Evolutionary conservation across 2,329 filamentous ascomycete genomes (phyloP).

Genomic region (Drechslerella coelobrocha): DNA sequence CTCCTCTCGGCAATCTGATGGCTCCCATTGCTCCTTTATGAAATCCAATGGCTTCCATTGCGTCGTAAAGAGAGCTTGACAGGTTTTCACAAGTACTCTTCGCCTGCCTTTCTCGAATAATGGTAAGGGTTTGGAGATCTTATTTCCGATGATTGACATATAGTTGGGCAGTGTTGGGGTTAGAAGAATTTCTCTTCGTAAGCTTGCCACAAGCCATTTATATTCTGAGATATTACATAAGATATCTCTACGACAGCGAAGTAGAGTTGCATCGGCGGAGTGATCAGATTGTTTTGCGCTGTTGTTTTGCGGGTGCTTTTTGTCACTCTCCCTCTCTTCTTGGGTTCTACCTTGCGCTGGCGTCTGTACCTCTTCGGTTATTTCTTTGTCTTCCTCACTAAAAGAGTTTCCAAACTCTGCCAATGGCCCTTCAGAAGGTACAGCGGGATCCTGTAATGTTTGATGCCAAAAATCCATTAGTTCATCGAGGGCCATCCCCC

Average conservation of each 20-base stretch:
- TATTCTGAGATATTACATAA: slow-evolving; percentile 36
- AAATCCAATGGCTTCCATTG: slow-evolving; percentile 32
- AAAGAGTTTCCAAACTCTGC: no score
- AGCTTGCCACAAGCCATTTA: slow-evolving; percentile 42
- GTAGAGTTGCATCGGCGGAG: no score
- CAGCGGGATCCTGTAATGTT: no score
- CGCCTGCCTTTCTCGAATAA: slow-evolving; percentile 39
- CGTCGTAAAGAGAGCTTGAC: slow-evolving; percentile 15
- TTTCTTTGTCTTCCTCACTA: no score
- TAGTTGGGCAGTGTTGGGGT: background rate
- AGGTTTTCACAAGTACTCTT: slow-evolving; percentile 13
- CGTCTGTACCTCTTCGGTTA: no score
- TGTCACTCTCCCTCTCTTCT: no score
- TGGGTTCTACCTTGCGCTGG: no score
- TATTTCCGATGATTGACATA: slow-evolving; percentile 21
- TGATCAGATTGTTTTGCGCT: background rate
- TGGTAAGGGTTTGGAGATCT: slow-evolving; percentile 18
- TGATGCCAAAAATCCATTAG: no score
- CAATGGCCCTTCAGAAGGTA: no score
- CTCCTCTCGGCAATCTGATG: no score
- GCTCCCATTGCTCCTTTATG: slow-evolving; percentile 18
- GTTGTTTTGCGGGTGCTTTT: no score
- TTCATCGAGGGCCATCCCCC: no score
- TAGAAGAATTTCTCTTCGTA: slow-evolving; percentile 24
- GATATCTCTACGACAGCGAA: slow-evolving; percentile 22